Base-by-base conservation (phyloP, 1,139 yeast species). In the Fermentozyma sake region DNA sequence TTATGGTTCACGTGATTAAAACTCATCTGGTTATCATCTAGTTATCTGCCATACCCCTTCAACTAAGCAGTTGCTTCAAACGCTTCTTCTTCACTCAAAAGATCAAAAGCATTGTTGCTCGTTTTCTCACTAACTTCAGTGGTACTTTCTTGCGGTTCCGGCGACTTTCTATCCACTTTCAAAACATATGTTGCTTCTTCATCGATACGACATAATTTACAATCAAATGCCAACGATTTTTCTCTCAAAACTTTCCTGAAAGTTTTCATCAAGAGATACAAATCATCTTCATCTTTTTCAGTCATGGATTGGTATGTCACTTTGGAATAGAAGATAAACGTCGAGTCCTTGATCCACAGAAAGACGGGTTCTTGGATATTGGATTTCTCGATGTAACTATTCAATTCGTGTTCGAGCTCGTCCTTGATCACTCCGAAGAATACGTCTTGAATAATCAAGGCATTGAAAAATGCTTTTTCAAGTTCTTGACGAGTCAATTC, bases 371-470 rank as follows among this genome's bases (percentile, higher is more conserved):
- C 57, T 37, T 34, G 33, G 22, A 39, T 27, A 14, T 32, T 33
- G 33, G 44, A 39, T 26, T 43, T 28, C 8, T 42, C 36, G 42
- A 56, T 38, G 15, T 56, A 27, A 28, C 47, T 28, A 5, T 14
- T 13, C 11, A 73, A 46, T 7, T 58, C 55, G 1, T 41, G 48
- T 29, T 61, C 68, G 8, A 76, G 35, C 16, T 67, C 72, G 7
- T 63, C 68, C 30, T 55, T 58, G 0, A 76, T 64, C 3, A 72
- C 61, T 0, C 83, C 84, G 28, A 69, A 61, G 25, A 72, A 69
- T 3, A 73, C 61, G 35, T 76, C 79, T 26, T 61, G 61, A 12
- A 81, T 63, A 6, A 72, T 39, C 28, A 80, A 55, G 0, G 82
- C 76, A 50, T 80, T 80, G 50, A 45, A 72, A 22, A 40, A 41